Percentiles rank a stretch among this genome's conserved stretches.
Evolutionary conservation across 352 stramenopile genomes (phyloP).

Genomic region (Phytophthora ohioensis): DNA sequence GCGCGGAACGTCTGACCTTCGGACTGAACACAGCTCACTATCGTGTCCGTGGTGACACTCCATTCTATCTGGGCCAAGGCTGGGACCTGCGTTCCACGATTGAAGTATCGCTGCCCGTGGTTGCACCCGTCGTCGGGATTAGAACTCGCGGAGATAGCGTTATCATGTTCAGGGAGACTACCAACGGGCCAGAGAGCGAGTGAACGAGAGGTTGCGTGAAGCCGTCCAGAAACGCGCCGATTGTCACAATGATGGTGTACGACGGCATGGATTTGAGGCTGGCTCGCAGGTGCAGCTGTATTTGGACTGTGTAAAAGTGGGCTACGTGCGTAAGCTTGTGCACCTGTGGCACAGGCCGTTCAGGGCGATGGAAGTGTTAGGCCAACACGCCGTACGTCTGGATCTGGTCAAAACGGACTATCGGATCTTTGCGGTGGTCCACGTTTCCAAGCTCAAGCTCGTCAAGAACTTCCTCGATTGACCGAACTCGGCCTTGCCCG

Average conservation of each 20-base stretch:
- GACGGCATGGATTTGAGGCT: background rate
- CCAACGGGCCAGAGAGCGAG: background rate
- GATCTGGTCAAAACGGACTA: conserved; percentile 8
- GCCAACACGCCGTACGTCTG: conserved; percentile 13
- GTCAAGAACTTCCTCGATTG: background rate
- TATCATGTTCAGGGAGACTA: conserved; percentile 15
- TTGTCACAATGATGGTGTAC: conserved; percentile 3
- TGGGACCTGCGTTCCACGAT: conserved; percentile 22
- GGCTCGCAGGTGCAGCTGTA: conserved; percentile 8
- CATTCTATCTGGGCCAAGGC: conserved; percentile 12
- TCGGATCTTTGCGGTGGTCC: conserved; percentile 26
- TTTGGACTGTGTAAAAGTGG: conserved; percentile 9
- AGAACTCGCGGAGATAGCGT: conserved; percentile 1
- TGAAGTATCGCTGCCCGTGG: conserved; percentile 13
- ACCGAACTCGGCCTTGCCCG: background rate
- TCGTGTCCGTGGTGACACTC: conserved; percentile 4
- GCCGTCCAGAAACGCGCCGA: background rate
- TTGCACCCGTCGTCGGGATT: background rate
- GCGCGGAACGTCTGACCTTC: conserved; percentile 14
- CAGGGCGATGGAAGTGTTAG: conserved; percentile 16
- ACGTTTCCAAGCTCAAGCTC: conserved; percentile 36
- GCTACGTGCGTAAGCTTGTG: too few species aligned
- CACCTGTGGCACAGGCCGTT: conserved; percentile 18
- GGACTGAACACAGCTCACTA: conserved; percentile 16
- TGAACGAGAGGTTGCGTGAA: background rate